These are phyloP conservation scores for Neonectria faginata DNA, from an alignment of 2,329 filamentous ascomycete genomes.

Conservation along the genomic window DNA sequence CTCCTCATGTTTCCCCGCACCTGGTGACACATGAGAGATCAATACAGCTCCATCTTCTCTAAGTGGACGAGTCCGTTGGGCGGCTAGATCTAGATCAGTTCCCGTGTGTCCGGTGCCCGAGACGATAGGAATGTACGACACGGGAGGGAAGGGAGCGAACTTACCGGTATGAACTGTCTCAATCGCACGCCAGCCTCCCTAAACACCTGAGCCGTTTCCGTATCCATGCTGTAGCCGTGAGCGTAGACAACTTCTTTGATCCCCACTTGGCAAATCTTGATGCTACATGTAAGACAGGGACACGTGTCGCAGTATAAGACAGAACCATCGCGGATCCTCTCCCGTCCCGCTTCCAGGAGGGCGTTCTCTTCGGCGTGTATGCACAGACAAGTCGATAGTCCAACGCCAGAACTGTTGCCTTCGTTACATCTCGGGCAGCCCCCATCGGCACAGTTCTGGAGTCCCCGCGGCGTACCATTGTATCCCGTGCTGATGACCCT, in stretches of 20 bases:
- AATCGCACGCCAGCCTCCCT: slow-evolving; percentile 84
- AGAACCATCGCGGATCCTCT: slow-evolving; percentile 84
- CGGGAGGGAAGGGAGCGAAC: slow-evolving; percentile 49
- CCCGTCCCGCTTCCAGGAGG: slow-evolving; percentile 90
- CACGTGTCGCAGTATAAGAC: slow-evolving; percentile 96
- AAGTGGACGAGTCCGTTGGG: slow-evolving; percentile 74
- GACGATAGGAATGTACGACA: slow-evolving; percentile 16
- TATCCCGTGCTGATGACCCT: slow-evolving; percentile 96
- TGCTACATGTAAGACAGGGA: slow-evolving; percentile 95
- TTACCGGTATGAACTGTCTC: slow-evolving; percentile 87
- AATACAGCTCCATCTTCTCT: slow-evolving; percentile 62
- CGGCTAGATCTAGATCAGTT: slow-evolving; percentile 59
- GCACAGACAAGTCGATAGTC: slow-evolving; percentile 88
- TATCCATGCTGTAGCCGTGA: slow-evolving; percentile 95
- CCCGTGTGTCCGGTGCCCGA: slow-evolving; percentile 14
- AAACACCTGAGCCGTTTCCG: slow-evolving; percentile 83
- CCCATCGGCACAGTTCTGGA: slow-evolving; percentile 92
- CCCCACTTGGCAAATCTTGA: slow-evolving; percentile 98
- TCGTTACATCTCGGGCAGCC: slow-evolving; percentile 91
- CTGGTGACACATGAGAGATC: slow-evolving; percentile 30
- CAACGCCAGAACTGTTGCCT: slow-evolving; percentile 75
- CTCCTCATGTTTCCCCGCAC: slow-evolving; percentile 31
- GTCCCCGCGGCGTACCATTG: slow-evolving; percentile 92
- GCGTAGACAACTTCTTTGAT: slow-evolving; percentile 96
- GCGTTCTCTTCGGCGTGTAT: slow-evolving; percentile 99